These are phyloP conservation scores for Trifolium pratense DNA, from an alignment of 306 rosid genomes.

Conservation along the genomic window DNA sequence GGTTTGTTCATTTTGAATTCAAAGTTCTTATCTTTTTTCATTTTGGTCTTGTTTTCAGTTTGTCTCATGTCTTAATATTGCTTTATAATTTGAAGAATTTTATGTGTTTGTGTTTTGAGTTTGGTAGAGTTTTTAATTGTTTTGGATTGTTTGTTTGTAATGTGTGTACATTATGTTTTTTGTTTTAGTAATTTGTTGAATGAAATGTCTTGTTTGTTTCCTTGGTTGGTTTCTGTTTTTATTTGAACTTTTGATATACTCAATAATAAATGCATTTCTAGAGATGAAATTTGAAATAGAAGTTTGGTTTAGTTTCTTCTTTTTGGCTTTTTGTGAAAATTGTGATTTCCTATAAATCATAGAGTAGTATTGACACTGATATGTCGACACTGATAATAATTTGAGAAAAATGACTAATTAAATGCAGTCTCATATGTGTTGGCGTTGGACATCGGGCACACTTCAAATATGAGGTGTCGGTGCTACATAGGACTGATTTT, in stretches of 20 bases:
- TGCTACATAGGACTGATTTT: not conserved
- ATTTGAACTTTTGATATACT: not conserved
- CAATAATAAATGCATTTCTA: not conserved
- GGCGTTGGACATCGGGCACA: too few relatives aligned
- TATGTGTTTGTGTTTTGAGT: not conserved
- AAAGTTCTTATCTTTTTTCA: not conserved
- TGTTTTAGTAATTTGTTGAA: not conserved
- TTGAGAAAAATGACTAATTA: too few relatives aligned
- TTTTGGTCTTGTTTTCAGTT: slow-evolving; percentile 31
- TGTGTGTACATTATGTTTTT: not conserved
- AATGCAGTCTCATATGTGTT: too few relatives aligned
- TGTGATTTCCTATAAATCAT: not conserved
- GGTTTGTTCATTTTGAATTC: slow-evolving; percentile 46
- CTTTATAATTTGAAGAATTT: not conserved
- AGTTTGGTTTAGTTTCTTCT: not conserved
- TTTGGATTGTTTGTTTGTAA: slow-evolving; percentile 23
- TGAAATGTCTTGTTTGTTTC: not conserved
- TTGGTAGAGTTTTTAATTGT: slow-evolving; percentile 16
- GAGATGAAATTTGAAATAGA: slow-evolving; percentile 1
- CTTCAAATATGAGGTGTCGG: too few relatives aligned
- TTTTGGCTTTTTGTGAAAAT: not conserved
- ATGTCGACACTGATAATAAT: too few relatives aligned
- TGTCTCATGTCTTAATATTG: too few relatives aligned
- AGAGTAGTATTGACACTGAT: too few relatives aligned
- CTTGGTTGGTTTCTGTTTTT: not conserved